Evolutionary conservation across 768 basidiomycete genomes (phyloP), one percentile per base, ranked within the genome.

Genomic region (Mycena alexandri): DNA sequence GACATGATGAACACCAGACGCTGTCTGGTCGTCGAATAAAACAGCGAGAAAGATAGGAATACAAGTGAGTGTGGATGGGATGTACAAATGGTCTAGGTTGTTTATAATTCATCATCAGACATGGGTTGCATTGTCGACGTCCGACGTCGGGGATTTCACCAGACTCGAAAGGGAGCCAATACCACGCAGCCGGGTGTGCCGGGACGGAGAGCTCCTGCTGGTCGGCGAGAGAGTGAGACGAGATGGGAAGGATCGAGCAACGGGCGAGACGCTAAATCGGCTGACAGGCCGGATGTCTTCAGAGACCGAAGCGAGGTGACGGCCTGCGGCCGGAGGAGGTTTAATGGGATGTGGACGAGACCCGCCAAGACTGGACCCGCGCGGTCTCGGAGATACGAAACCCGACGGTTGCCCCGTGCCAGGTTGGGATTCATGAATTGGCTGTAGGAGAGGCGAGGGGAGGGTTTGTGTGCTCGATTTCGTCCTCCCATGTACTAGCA

Each of bases 221-320:
- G 47, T 57, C 24, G 55, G 47, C 13, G 44, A 17, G 13, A 46
- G 17, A 36, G 46, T 24, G 54, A 67, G 42, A 22, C 67, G 67
- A 53, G 61, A 57, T 5, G 54, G 52, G 53, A 71, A 71, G 16
- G 69, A 67, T 12, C 24, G 56, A 1, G 62, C 44, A 19, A 71
- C 58, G 6, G 69, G 69, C 1, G 69, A 71, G 33, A 71, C 38
- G 62, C 69, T 71, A 53, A 71, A 71, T 36, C 69, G 61, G 55
- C 69, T 71, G 43, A 21, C 29, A 13, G 65, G 61, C 12, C 57
- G 51, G 17, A 29, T 41, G 47, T 71, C 65, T 21, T 71, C 69
- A 5, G 68, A 70, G 24, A 42, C 59, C 3, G 68, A 65, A 19
- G n/a, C 52, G 16, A 64, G 44, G 25, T 64, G 58, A 24, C 22